phyloP scores from a whole-genome alignment of 805 yeast species.

The Ogataea wickerhamii region DNA sequence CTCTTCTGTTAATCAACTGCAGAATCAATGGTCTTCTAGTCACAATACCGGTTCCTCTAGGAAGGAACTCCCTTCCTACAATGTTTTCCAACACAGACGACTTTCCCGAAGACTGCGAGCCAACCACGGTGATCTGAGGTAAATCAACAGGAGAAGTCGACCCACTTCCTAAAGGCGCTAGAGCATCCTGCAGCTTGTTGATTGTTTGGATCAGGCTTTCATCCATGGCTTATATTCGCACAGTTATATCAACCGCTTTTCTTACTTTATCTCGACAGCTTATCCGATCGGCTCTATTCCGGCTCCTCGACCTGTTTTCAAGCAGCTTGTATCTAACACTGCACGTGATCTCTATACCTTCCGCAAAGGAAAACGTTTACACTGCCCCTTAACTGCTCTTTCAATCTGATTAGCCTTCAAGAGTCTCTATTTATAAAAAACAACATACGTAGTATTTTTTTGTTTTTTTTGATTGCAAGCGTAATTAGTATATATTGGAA shows the following conservation, averaged over 20 bases:
- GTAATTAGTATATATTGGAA: neutral
- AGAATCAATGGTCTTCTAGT: slow-evolving; percentile 84
- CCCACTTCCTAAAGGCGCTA: slow-evolving; percentile 92
- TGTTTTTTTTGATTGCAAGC: neutral
- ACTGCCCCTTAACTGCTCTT: no score
- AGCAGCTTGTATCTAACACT: no score
- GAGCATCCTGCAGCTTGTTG: slow-evolving; percentile 91
- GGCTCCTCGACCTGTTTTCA: no score
- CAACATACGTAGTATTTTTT: no score
- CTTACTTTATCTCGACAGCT: no score
- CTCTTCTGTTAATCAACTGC: slow-evolving; percentile 71
- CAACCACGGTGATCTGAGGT: slow-evolving; percentile 94
- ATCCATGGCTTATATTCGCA: slow-evolving; percentile 47
- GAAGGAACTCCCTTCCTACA: slow-evolving; percentile 87
- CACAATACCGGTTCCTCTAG: slow-evolving; percentile 90
- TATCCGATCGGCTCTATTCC: no score
- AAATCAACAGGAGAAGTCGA: slow-evolving; percentile 85
- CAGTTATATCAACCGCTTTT: no score
- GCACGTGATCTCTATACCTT: no score
- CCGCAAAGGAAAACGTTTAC: no score
- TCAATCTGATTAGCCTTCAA: no score
- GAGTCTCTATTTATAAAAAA: no score
- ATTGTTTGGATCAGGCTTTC: slow-evolving; percentile 77
- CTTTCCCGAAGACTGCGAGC: slow-evolving; percentile 87
- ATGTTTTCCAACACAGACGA: slow-evolving; percentile 87